Base-by-base conservation (phyloP, 495 filamentous ascomycete species). In the Trypethelium eluteriae region DNA sequence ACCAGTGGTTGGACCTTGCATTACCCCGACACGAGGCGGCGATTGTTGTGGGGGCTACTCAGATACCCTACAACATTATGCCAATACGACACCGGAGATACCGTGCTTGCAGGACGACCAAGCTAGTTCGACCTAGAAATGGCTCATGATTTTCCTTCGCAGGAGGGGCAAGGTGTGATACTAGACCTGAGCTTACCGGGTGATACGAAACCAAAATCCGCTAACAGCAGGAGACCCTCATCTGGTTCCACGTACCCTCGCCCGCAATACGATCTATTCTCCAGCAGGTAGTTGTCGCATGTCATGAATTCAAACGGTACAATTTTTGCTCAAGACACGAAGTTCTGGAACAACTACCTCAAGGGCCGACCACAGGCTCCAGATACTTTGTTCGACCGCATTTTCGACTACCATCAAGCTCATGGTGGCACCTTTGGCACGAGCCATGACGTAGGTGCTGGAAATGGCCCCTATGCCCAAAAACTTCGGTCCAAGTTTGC, bases 381-480 rank as follows among this genome's bases (percentile, higher is more conserved):
- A 2, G 65, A 68, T 18, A 3, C 16, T 36, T 72, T 76, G 35
- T 76, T 73, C 65, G 50, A 74, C 4, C 63, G 66, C 10, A 67
- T 76, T 64, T 75, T 70, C 57, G 41, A 63, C 64, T 73, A 76
- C 50, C 74, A 76, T 25, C 39, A 66, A 11, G 62, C 39, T 9
- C 71, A 74, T 34, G 68, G 68, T 18, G 70, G 70, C 44, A 64
- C 49, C 10, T 71, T 71, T 56, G 69, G 44, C 36, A 70, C 61
- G 34, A 44, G 63, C 32, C 69, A 71, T 39, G 70, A 71, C 39
- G 65, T 62, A 18, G 69, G 70, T n/a, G 69, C 69, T 38, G 69
- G 70, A 12, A 65, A 67, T 59, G 70, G 70, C 3, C 64, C 62
- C 2, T 68, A 68, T 50, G 38, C 70, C 6, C 3, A 57, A 11